Conservation (phyloP, 202 grass and related monocot species). For the Brachypodium distachyon region DNA sequence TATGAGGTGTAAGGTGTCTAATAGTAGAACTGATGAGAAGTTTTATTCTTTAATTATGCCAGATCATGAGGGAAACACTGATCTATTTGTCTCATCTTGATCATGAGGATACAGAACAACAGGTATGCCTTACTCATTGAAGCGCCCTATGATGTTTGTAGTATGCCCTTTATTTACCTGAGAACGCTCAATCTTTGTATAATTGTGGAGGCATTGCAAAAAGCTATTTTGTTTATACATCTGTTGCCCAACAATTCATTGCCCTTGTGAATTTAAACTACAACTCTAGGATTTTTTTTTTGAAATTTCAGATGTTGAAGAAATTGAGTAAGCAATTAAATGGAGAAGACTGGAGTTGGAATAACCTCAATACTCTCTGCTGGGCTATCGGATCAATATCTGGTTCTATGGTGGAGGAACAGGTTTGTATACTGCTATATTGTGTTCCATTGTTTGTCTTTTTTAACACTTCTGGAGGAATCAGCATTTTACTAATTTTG, state of each 20-base stretch:
- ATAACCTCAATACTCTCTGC: slow-evolving; percentile 96
- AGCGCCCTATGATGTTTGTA: no score
- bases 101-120: slow-evolving; percentile 97
- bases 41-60: slow-evolving; percentile 13
- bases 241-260: not conserved
- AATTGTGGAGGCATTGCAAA: not conserved
- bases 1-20: not conserved
- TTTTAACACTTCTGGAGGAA: not conserved
- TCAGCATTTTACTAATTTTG: not conserved
- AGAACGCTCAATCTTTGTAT: not conserved
- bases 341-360: slow-evolving; percentile 99
- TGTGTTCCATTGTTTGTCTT: not conserved
- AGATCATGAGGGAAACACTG: slow-evolving; percentile 99
- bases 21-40: slow-evolving; percentile 4
- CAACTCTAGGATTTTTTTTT: not conserved
- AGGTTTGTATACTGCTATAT: slow-evolving; percentile 43
- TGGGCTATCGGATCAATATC: slow-evolving; percentile 99
- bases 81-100: slow-evolving; percentile 98
- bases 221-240: not conserved
- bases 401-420: slow-evolving; percentile 99
- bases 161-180: not conserved
- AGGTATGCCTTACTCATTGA: slow-evolving; percentile 40
- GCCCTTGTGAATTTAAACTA: not conserved
- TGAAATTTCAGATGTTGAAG: slow-evolving; percentile 82
- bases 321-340: slow-evolving; percentile 93